Evolutionary conservation across 1,139 yeast genomes (phyloP), one percentile per base, ranked within the genome.

Genomic region (Trichomonascaceae sp.): DNA sequence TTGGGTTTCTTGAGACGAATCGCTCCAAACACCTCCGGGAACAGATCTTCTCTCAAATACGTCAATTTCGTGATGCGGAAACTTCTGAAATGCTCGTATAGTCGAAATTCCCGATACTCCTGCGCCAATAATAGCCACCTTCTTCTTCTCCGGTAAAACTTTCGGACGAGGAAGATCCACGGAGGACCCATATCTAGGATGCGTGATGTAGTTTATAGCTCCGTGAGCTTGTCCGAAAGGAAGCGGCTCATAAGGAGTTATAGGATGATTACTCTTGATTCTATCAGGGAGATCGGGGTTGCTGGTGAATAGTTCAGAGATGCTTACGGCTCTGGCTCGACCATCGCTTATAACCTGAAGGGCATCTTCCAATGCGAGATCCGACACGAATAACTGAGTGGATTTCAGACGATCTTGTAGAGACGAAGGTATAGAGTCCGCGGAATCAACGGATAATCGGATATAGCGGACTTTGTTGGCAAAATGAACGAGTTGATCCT

Each of bases 61-160:
- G 53, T 74, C 75, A 57, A 82, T 70, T 49, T 66, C 67, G 30
- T 70, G 68, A 59, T 81, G 79, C 13, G 67, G 62, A 2, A 69
- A 65, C 58, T 80, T 83, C n/a, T 71, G 73, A 18, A 83, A 69
- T 0, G 85, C 82, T 58, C 79, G 79, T 9, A 84, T 75, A 7
- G 79, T 67, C 0, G 81, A 85, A 5, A 83, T 74, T 2, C 89
- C 90, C 52, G 82, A 76, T 0, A 90, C 87, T 0, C 91, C 91
- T 7, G 80, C 87, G 2, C 90, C 90, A 44, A 83, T 55, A 2
- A 50, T 45, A 15, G 52, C 52, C 7, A 50, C 48, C 38, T 44
- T 50, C 39, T 45, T 51, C n/a, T 22, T 17, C 39, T 36, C 41
- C 7, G 41, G 15, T 8, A 15, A 13, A 13, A 13, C n/a, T 17